These are phyloP conservation scores for Endothia cerciana DNA, from an alignment of 2,329 filamentous ascomycete genomes.

Conservation along the genomic window DNA sequence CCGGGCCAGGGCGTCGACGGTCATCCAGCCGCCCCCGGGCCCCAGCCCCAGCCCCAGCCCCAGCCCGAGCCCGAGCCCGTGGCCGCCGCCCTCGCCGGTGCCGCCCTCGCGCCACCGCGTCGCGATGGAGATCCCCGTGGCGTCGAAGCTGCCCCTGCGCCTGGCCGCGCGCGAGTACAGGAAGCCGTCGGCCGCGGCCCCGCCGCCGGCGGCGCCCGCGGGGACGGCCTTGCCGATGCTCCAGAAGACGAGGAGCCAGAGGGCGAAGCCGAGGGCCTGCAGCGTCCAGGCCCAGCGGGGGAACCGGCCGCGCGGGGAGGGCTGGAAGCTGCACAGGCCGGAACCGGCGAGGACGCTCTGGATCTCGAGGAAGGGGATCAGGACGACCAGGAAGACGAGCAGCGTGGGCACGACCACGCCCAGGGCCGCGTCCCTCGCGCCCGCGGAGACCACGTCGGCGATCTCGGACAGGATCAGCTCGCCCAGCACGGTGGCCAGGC, in stretches of 20 bases:
- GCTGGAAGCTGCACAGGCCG: slow-evolving; percentile 65
- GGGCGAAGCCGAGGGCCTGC: slow-evolving; percentile 63
- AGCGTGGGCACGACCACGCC: slow-evolving; percentile 71
- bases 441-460: slow-evolving; percentile 70
- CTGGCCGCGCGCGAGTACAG: slow-evolving; percentile 32
- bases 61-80: no score
- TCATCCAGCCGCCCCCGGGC: slow-evolving; percentile 26
- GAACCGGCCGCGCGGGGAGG: slow-evolving; percentile 58
- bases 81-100: background rate
- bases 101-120: slow-evolving; percentile 30
- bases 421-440: slow-evolving; percentile 69
- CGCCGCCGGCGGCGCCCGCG: slow-evolving; percentile 29
- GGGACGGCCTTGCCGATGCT: slow-evolving; percentile 69
- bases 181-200: slow-evolving; percentile 29
- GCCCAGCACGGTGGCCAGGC: slow-evolving; percentile 75
- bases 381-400: slow-evolving; percentile 71
- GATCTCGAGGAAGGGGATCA: slow-evolving; percentile 80
- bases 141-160: slow-evolving; percentile 37
- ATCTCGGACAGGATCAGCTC: slow-evolving; percentile 86
- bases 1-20: slow-evolving; percentile 47
- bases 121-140: slow-evolving; percentile 37
- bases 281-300: slow-evolving; percentile 66
- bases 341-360: slow-evolving; percentile 62
- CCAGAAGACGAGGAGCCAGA: slow-evolving; percentile 79
- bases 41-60: no score